A percentile compares a stretch with the other conserved stretches of the same genome.
Evolutionary conservation across 345 rosid species (phyloP).

Genomic region (Citropsis articulata): DNA sequence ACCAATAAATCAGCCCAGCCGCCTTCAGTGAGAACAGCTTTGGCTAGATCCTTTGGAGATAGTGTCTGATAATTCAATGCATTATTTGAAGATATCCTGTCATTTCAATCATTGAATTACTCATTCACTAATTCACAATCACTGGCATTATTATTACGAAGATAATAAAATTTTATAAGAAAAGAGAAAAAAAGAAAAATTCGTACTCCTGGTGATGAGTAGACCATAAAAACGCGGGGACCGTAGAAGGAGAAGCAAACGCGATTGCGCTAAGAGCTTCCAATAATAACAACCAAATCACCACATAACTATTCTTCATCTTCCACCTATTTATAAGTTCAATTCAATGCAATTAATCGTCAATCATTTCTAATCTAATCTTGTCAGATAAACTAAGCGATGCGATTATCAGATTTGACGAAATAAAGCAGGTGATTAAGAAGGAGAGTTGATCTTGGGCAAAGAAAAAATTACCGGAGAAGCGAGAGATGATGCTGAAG

Average conservation of each 20-base stretch:
- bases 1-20: slow-evolving; percentile 90
- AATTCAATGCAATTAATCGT: background rate
- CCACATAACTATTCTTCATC: slow-evolving; percentile 27
- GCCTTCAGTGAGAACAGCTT: slow-evolving; percentile 58
- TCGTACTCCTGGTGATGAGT: slow-evolving; percentile 42
- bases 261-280: slow-evolving; percentile 31
- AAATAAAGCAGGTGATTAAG: background rate
- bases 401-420: background rate
- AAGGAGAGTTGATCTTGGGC: background rate
- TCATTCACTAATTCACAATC: background rate
- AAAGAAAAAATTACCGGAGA: background rate
- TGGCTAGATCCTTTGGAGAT: slow-evolving; percentile 70
- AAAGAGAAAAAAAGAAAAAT: background rate
- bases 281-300: slow-evolving; percentile 24
- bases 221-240: slow-evolving; percentile 88
- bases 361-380: background rate
- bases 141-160: background rate
- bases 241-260: slow-evolving; percentile 44
- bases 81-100: background rate
- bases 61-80: slow-evolving; percentile 68
- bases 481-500: too few species aligned
- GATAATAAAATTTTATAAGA: background rate
- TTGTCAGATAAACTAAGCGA: background rate
- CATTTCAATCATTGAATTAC: slow-evolving; percentile 26
- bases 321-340: background rate